Evolutionary conservation across 306 rosid genomes (phyloP).

Genomic region (Vicia faba): DNA sequence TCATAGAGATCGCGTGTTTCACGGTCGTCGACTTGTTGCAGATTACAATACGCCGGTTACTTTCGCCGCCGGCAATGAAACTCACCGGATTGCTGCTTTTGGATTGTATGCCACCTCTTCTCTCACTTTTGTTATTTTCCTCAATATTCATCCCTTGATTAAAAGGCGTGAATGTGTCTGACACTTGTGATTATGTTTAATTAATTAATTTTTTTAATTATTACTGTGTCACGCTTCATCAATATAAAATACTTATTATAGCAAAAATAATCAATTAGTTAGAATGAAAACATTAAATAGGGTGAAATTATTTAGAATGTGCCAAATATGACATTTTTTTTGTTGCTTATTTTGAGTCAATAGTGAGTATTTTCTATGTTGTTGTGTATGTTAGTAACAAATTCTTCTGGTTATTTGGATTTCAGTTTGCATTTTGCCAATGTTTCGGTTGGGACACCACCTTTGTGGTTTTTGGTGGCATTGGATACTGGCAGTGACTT

Average conservation of each 20-base stretch:
- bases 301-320: not conserved
- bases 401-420: slow-evolving; percentile 7
- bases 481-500: slow-evolving; percentile 91
- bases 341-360: not conserved
- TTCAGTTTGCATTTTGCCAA: slow-evolving; percentile 88
- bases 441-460: slow-evolving; percentile 81
- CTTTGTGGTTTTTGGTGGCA: slow-evolving; percentile 71
- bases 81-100: slow-evolving; percentile 35
- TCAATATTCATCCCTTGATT: too few species aligned
- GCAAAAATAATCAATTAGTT: too few species aligned
- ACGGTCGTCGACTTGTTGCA: slow-evolving; percentile 59
- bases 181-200: not conserved
- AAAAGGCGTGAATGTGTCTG: too few species aligned
- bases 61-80: slow-evolving; percentile 63
- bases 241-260: too few species aligned
- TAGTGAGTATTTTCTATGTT: not conserved
- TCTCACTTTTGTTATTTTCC: too few species aligned
- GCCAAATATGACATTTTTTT: not conserved
- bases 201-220: too few species aligned
- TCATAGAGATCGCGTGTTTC: slow-evolving; percentile 60
- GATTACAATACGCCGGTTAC: slow-evolving; percentile 44
- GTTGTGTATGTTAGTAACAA: not conserved
- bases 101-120: slow-evolving; percentile 60
- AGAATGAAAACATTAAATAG: not conserved
- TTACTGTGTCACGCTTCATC: too few species aligned